A percentile compares a stretch with the other conserved stretches of the same genome.
Evolutionary conservation across 208 protist species (phyloP).

Genomic region (Crithidia brevicula): DNA sequence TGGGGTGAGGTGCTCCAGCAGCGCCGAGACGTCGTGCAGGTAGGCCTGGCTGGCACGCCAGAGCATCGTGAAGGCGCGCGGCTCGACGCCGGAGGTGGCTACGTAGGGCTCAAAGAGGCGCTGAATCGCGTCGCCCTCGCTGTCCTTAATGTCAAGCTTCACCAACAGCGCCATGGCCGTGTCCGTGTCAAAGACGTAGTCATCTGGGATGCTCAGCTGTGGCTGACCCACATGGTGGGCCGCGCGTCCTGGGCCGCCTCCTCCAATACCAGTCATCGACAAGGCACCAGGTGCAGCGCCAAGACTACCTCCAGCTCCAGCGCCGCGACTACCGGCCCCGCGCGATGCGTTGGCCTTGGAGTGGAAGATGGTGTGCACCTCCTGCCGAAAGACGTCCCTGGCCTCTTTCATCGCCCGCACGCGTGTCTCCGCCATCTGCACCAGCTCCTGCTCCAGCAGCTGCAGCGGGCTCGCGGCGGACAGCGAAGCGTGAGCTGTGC

Average conservation of each 20-base stretch:
- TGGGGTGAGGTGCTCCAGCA: slow-evolving; percentile 55
- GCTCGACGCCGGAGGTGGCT: slow-evolving; percentile 50
- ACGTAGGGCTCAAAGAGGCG: slow-evolving; percentile 67
- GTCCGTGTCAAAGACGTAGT: slow-evolving; percentile 33
- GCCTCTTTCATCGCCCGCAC: slow-evolving; percentile 33
- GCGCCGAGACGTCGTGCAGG: slow-evolving; percentile 57
- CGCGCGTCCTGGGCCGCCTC: background rate
- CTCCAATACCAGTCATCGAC: no score
- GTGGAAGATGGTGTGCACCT: slow-evolving; percentile 23
- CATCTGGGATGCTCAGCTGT: slow-evolving; percentile 38
- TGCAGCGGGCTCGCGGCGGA: slow-evolving; percentile 16
- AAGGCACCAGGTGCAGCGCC: background rate
- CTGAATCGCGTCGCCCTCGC: slow-evolving; percentile 33
- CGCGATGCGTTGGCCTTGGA: background rate
- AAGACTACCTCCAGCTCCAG: background rate
- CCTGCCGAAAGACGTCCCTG: slow-evolving; percentile 25
- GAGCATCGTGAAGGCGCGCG: slow-evolving; percentile 67
- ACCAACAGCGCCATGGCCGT: slow-evolving; percentile 33
- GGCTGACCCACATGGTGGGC: slow-evolving; percentile 1
- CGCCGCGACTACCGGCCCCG: background rate
- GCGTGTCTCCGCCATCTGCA: slow-evolving; percentile 25
- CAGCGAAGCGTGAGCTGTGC: background rate
- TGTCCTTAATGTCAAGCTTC: slow-evolving; percentile 38
- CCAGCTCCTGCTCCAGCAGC: slow-evolving; percentile 45
- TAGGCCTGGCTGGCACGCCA: slow-evolving; percentile 85